These are phyloP conservation scores for Dichotomocladium elegans DNA, from an alignment of 371 early-diverging fungal species.

Conservation along the genomic window DNA sequence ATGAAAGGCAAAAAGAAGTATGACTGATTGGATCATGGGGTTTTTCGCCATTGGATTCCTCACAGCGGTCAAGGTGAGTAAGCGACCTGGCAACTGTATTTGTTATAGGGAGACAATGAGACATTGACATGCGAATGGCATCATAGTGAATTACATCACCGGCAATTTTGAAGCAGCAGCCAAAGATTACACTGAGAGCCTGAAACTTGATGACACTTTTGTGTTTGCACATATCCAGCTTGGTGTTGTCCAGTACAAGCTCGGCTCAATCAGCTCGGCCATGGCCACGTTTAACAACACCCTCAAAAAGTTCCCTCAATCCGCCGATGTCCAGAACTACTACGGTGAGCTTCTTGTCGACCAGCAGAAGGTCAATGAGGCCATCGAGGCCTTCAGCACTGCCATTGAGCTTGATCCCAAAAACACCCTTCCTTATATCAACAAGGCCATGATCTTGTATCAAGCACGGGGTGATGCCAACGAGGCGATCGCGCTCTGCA, in stretches of 20 bases:
- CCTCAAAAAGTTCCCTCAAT: slow-evolving; percentile 71
- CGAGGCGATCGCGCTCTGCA: slow-evolving; percentile 75
- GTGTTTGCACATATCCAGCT: slow-evolving; percentile 93
- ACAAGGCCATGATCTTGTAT: slow-evolving; percentile 89
- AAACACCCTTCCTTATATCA: slow-evolving; percentile 91
- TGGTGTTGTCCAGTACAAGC: slow-evolving; percentile 91
- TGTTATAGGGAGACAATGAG: no score
- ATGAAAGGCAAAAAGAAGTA: slow-evolving; percentile 10
- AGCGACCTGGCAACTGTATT: no score
- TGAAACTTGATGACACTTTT: slow-evolving; percentile 78
- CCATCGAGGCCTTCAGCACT: slow-evolving; percentile 73
- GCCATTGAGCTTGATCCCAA: slow-evolving; percentile 66
- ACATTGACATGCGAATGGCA: neutral
- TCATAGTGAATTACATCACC: slow-evolving; percentile 65
- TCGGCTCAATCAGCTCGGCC: slow-evolving; percentile 71
- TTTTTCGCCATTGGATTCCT: neutral
- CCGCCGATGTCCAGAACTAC: slow-evolving; percentile 93
- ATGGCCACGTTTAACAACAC: slow-evolving; percentile 80
- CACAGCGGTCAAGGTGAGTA: slow-evolving; percentile 37
- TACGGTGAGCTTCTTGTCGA: slow-evolving; percentile 93
- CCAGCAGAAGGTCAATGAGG: slow-evolving; percentile 75
- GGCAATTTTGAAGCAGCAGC: slow-evolving; percentile 77
- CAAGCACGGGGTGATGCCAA: slow-evolving; percentile 76
- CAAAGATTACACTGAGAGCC: slow-evolving; percentile 79
- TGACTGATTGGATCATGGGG: neutral